Base-by-base conservation (phyloP, 768 basidiomycete species). In the Pulveroboletus sp. region DNA sequence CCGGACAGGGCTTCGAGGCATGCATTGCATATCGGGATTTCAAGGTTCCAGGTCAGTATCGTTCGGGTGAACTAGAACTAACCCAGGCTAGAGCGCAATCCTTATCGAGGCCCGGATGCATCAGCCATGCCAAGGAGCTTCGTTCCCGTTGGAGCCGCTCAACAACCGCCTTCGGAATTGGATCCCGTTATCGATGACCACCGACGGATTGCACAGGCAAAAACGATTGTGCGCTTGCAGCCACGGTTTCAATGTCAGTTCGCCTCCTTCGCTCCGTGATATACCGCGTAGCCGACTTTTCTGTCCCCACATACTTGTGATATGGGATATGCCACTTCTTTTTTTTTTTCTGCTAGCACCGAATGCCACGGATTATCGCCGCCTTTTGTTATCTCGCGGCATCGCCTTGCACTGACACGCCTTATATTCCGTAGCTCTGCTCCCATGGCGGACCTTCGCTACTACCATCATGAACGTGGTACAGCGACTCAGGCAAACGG, bases 1-100 rank as follows among this genome's bases (percentile, higher is more conserved):
- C 9, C 93, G 93, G 93, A 92, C 90, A 77, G 93, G 92, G 3
- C 32, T 17, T 27, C 5, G 24, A 39, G 15, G 58, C 28, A 12
- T 11, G 35, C n/a, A 4, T 4, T 8, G 6, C 5, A 7, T 31
- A 6, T 3, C 49, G 78, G 68, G 78, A 75, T 42, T 67, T 51
- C 66, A 51, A 59, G 9, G 62, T 76, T 12, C 76, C 76, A 17
- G 54, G 56, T 52, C 64, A 66, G 30, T 79, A 77, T 58, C 60
- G 61, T 39, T 53, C 52, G 6, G 59, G 52, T 46, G 36, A 46
- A 3, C 45, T 10, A 2, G 26, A 32, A 14, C 32, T 49, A 21
- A 21, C 21, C 21, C 0, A 40, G 54, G 3, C 54, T 47, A 3
- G 30, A n/a, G 33, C 7, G 14, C 6, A 12, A 36, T n/a, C 11